Evolutionary conservation across 1,284 basidiomycete genomes (phyloP), one percentile per base, ranked within the genome.

Genomic region (Puccinia coronata): DNA sequence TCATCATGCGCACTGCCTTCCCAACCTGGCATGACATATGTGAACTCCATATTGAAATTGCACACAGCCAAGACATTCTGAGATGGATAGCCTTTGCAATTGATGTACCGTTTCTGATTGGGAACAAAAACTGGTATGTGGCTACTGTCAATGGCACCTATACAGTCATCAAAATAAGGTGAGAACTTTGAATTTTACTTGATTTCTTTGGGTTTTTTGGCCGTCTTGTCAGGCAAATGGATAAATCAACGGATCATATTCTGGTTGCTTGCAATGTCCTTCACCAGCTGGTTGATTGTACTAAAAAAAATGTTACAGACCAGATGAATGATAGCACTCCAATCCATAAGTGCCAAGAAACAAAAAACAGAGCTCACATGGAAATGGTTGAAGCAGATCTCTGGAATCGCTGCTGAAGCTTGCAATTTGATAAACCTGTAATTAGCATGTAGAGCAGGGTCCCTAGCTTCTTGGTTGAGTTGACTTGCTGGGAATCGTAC

Each of bases 11-110:
- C 70, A 55, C 70, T 72, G 5, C 70, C 70, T 23, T 72, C 70
- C 70, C 70, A 72, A 16, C 70, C 70, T 2, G 70, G 49, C 70
- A 72, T 53, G 20, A 55, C 70, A 55, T 49, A 72, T 18, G 70
- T 72, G 43, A 53, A 72, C 34, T 51, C 47, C 70, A 72, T 72
- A 47, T 72, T 72, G 25, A 53, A 57, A 55, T 55, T 57, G 47
- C 70, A 72, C 2, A 47, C 39, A 25, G 53, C 72, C 57, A 74
- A 53, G 39, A 74, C 23, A 11, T 74, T 74, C 47, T 74, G 72
- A 1, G 72, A 74, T 57, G 57, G 3, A 31, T 74, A 51, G 2
- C 67, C 43, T 20, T 70, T 70, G 1, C 67, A n/a, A 18, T 70
- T 70, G 25, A 47, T 49, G 43, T 28, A 70, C 1, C 41, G 25